phyloP scores from a whole-genome alignment of 1,139 yeast genomes.

The Hansenula lynferdii region DNA sequence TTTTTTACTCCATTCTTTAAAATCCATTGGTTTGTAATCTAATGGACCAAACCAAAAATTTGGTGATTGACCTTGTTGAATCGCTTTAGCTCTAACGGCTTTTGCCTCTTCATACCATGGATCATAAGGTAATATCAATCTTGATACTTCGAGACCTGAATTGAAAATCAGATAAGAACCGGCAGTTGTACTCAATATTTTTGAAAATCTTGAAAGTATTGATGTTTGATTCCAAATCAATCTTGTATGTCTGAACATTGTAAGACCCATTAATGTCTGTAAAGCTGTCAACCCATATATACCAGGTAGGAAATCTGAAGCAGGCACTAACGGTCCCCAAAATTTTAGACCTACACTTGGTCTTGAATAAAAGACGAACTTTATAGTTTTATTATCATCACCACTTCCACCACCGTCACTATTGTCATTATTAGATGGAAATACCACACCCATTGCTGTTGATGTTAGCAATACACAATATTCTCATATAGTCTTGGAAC shows the following conservation, averaged over 20 bases:
- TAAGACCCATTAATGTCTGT: conserved; percentile 42
- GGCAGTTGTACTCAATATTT: conserved; percentile 9
- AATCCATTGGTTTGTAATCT: conserved; percentile 46
- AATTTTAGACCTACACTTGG: conserved; percentile 54
- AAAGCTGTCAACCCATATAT: conserved; percentile 41
- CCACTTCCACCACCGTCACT: conserved; percentile 6
- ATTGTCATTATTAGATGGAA: conserved; percentile 11
- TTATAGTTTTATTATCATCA: conserved; percentile 5
- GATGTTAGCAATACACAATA: too few species aligned
- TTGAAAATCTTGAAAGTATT: conserved; percentile 9
- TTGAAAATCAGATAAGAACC: conserved; percentile 21
- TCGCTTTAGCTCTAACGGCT: conserved; percentile 40
- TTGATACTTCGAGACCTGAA: conserved; percentile 44
- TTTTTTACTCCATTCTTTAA: conserved; percentile 40
- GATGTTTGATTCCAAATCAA: conserved; percentile 14
- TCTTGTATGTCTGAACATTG: conserved; percentile 18
- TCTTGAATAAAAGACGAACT: conserved; percentile 25
- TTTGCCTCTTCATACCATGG: conserved; percentile 64
- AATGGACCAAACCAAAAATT: conserved; percentile 60
- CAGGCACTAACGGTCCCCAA: conserved; percentile 65
- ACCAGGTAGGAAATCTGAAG: conserved; percentile 51
- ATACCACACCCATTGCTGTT: conserved; percentile 13
- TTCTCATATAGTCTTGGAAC: too few species aligned
- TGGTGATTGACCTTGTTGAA: conserved; percentile 37
- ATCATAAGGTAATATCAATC: conserved; percentile 49